Evolutionary conservation across 139 green algal species (phyloP).

Genomic region (Chlamydomonas applanata): DNA sequence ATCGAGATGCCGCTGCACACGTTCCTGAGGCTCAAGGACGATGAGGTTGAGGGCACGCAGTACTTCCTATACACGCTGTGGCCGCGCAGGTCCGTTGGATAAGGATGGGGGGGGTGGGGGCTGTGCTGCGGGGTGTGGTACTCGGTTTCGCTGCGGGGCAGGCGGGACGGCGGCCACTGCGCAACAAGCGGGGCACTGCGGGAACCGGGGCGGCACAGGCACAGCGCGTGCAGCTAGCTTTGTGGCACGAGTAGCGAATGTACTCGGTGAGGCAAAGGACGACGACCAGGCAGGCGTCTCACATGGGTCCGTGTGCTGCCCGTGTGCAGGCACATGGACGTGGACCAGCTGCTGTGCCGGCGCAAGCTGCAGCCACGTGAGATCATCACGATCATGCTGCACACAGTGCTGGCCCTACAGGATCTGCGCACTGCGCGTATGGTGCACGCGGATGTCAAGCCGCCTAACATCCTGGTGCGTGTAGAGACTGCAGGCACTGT

Average conservation of each 20-base stretch:
- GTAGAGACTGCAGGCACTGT: neutral
- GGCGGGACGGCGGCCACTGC: too few species aligned
- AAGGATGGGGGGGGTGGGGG: neutral
- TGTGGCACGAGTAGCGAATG: too few species aligned
- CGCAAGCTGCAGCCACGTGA: neutral
- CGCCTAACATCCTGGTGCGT: constrained; percentile 8
- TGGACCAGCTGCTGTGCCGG: constrained; percentile 12
- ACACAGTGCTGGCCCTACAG: constrained; percentile 13
- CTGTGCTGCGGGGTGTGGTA: neutral
- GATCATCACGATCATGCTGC: constrained; percentile 11
- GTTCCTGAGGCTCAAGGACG: constrained; percentile 11
- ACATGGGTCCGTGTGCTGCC: neutral
- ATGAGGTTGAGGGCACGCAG: constrained; percentile 8
- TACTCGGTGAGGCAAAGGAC: too few species aligned
- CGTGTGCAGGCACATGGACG: constrained; percentile 10
- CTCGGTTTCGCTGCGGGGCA: too few species aligned
- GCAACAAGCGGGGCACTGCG: too few species aligned
- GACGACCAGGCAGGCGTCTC: too few species aligned
- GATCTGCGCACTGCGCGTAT: neutral
- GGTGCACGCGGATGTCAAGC: constrained; percentile 13
- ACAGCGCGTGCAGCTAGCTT: too few species aligned
- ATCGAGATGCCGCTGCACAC: constrained; percentile 18
- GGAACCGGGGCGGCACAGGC: too few species aligned
- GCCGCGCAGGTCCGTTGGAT: neutral
- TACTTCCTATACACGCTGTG: constrained; percentile 17